Evolutionary conservation across 2,329 filamentous ascomycete genomes (phyloP), one percentile per base, ranked within the genome.

Genomic region (Pyrenophora tritici-repentis): DNA sequence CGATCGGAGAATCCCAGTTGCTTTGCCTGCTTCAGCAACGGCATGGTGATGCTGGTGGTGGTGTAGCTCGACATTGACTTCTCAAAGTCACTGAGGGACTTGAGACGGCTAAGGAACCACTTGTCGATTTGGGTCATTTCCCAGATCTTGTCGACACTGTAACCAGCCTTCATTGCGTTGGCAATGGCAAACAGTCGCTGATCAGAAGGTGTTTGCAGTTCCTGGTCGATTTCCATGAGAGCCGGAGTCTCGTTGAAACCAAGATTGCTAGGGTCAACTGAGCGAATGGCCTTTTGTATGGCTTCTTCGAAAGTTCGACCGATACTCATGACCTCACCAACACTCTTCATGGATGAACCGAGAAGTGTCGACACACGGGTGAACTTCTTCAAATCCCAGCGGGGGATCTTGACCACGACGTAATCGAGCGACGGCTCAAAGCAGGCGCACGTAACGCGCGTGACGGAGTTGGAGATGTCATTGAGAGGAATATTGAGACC

Each of bases 301-400:
- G 94, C 94, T 77, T 99, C 94, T 76, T 99, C 94, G 65, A 99
- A 99, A 0, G 90, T 96, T 61, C 94, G 83, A 50, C 94, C 94
- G 63, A 99, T 97, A 68, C 89, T 93, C 94, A 99, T 97, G 61
- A 99, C 94, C 74, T 99, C 94, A 70, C 94, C 94, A 45, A 99
- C 92, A 83, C 91, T 96, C 87, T 97, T 99, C 94, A 99, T 99
- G 10, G 93, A 96, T 3, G 94, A 97, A 24, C 92, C 93, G 18
- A 99, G 87, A 70, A 95, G 88, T 1, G 92, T 97, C 3, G 93
- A 97, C 17, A 97, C 94, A 61, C 94, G 87, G 22, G 90, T 96
- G 77, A 99, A 99, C 79, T 99, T 99, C 82, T 97, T 97, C 70
- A 99, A 78, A 77, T 99, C 94, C 94, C 94, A 99, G 64, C 94